phyloP scores from a whole-genome alignment of 805 yeast species.

The Ogataea paraovalis region DNA sequence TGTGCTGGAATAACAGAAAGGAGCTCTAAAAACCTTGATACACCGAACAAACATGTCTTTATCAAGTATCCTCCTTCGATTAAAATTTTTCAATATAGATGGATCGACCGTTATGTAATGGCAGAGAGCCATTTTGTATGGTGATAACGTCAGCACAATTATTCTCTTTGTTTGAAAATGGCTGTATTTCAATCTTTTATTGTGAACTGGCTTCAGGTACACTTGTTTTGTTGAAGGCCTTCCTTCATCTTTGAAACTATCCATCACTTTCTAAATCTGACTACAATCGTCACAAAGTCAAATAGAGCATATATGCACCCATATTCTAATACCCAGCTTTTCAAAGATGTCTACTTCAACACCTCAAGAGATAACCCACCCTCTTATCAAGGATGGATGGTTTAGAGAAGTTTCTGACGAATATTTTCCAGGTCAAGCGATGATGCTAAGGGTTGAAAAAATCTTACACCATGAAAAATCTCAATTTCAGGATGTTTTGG shows the following conservation, averaged over 20 bases:
- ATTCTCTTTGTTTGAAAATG: background rate
- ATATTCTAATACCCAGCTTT: background rate
- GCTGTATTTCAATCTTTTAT: too few species aligned
- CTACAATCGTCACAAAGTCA: background rate
- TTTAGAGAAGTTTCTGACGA: constrained; percentile 70
- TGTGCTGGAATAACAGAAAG: too few species aligned
- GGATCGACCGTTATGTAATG: background rate
- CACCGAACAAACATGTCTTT: too few species aligned
- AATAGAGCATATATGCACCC: background rate
- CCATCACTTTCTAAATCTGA: too few species aligned
- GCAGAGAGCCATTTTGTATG: too few species aligned
- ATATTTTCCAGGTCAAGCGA: constrained; percentile 84
- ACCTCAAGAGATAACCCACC: constrained; percentile 41
- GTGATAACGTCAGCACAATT: background rate
- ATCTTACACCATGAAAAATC: constrained; percentile 82
- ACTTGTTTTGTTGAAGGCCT: too few species aligned
- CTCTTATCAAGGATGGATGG: constrained; percentile 66
- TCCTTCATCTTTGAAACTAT: too few species aligned
- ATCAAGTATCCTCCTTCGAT: too few species aligned
- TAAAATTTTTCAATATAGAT: background rate
- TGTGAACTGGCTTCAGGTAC: too few species aligned
- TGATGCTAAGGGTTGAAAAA: constrained; percentile 74
- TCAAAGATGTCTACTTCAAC: background rate
- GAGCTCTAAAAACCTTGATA: too few species aligned
- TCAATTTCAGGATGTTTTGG: constrained; percentile 88